These are phyloP conservation scores for Saccharomyces cerevisiae DNA, from an alignment of 805 yeast genomes.

Conservation along the genomic window DNA sequence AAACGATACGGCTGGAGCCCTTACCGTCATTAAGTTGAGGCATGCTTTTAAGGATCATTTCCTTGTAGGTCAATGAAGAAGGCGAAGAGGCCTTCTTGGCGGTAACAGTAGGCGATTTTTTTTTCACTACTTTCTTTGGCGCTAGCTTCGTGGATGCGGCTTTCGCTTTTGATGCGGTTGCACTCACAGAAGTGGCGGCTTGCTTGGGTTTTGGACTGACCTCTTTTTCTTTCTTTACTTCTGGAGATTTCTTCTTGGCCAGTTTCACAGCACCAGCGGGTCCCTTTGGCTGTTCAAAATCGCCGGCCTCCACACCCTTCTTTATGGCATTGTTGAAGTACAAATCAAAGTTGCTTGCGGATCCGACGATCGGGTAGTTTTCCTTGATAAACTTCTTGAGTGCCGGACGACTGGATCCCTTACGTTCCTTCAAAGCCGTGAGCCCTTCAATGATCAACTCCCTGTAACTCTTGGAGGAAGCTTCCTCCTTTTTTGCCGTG, in stretches of 20 bases:
- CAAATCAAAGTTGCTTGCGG: slow-evolving; percentile 60
- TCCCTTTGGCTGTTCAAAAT: slow-evolving; percentile 78
- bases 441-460: slow-evolving; percentile 49
- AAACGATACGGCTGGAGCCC: slow-evolving; percentile 78
- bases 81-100: slow-evolving; percentile 5
- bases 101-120: background rate
- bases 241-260: slow-evolving; percentile 15
- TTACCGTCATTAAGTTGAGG: slow-evolving; percentile 66
- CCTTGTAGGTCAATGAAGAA: slow-evolving; percentile 18
- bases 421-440: slow-evolving; percentile 65
- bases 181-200: slow-evolving; percentile 22
- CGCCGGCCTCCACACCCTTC: slow-evolving; percentile 72
- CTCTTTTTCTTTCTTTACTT: slow-evolving; percentile 7
- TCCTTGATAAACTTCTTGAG: slow-evolving; percentile 69
- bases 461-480: slow-evolving; percentile 18
- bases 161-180: slow-evolving; percentile 12
- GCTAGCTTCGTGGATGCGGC: background rate
- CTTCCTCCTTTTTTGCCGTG: slow-evolving; percentile 6
- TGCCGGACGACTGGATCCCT: slow-evolving; percentile 79
- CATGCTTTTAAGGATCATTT: slow-evolving; percentile 48
- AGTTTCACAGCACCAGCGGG: slow-evolving; percentile 80
- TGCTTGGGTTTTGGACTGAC: slow-evolving; percentile 21
- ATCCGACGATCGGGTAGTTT: slow-evolving; percentile 44
- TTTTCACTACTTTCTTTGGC: background rate
- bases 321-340: slow-evolving; percentile 71